Evolutionary conservation across 768 basidiomycete species (phyloP), one percentile per base, ranked within the genome.

Genomic region (Lactarius evosmus): DNA sequence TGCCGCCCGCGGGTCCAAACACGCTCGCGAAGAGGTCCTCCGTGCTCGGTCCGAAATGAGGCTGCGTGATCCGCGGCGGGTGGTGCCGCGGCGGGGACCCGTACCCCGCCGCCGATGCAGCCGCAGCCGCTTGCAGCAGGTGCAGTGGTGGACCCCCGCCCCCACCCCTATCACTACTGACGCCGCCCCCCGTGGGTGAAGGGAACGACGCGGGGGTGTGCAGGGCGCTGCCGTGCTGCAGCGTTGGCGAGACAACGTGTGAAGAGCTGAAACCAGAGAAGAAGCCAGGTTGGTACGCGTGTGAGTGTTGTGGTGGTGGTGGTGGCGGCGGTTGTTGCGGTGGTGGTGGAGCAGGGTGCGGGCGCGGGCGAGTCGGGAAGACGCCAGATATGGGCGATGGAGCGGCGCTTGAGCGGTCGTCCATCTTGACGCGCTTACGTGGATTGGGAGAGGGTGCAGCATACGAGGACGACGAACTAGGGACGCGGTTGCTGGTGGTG

Each of bases 21-120:
- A 69, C 68, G 17, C 60, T 63, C 16, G 68, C 66, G 59, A 69
- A 69, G 11, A 69, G 40, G 14, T 69, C 68, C 33, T 69, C 68
- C 33, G 62, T 22, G 41, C 30, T 62, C 27, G 49, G 41, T 14
- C 22, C 36, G 27, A 58, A 62, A 51, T 57, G 60, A n/a, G 51
- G 58, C 32, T 54, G 65, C 19, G 56, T 56, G 36, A 60, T 66
- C 41, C 64, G 56, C 29, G 66, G 64, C n/a, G 65, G 67, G 5
- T 69, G 68, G 34, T 62, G 60, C 40, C 65, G 49, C 2, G 59
- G 38, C 11, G 44, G 25, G 44, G 44, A 25, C 4, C 11, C 22
- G 44, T 22, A 46, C 38, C 38, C 38, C 8, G 38, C 17, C 22
- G 22, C 22, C 11, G 22, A n/a, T 46, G 44, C 14, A 17, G 38